Percentiles rank a stretch among this genome's conserved stretches.
These are phyloP conservation scores for Phallus indusiatus DNA, from an alignment of 768 basidiomycete genomes.

Conservation along the genomic window DNA sequence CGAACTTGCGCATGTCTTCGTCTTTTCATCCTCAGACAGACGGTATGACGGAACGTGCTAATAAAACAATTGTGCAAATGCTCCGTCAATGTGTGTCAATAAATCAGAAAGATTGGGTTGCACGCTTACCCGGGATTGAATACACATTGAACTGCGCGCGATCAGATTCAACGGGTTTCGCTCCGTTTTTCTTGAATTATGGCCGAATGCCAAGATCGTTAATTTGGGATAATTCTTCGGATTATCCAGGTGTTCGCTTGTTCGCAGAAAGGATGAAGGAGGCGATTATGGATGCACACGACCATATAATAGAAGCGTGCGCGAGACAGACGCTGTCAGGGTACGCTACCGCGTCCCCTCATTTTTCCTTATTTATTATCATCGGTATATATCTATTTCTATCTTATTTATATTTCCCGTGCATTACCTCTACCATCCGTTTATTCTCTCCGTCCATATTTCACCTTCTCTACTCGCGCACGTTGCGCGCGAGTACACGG, in stretches of 20 bases:
- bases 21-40: slow-evolving; percentile 30
- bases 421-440: too few relatives aligned
- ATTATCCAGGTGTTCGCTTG: slow-evolving; percentile 22
- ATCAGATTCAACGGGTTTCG: slow-evolving; percentile 25
- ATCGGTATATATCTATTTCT: too few relatives aligned
- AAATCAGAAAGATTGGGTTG: slow-evolving; percentile 24
- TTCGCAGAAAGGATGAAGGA: slow-evolving; percentile 21
- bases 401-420: too few relatives aligned
- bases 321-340: slow-evolving; percentile 30
- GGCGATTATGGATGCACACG: slow-evolving; percentile 24
- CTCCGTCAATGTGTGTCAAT: slow-evolving; percentile 16
- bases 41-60: slow-evolving; percentile 24
- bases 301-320: slow-evolving; percentile 19
- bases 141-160: slow-evolving; percentile 29
- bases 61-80: slow-evolving; percentile 23
- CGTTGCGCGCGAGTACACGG: too few relatives aligned
- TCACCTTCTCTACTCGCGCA: too few relatives aligned
- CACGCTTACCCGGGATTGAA: slow-evolving; percentile 23
- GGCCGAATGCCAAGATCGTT: slow-evolving; percentile 23
- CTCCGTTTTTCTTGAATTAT: slow-evolving; percentile 28
- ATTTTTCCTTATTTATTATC: too few relatives aligned
- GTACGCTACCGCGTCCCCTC: too few relatives aligned
- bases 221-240: slow-evolving; percentile 20
- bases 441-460: too few relatives aligned
- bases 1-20: slow-evolving; percentile 22